Conservation (phyloP, 2,329 filamentous ascomycete genomes). For the Fusarium zealandicum region DNA sequence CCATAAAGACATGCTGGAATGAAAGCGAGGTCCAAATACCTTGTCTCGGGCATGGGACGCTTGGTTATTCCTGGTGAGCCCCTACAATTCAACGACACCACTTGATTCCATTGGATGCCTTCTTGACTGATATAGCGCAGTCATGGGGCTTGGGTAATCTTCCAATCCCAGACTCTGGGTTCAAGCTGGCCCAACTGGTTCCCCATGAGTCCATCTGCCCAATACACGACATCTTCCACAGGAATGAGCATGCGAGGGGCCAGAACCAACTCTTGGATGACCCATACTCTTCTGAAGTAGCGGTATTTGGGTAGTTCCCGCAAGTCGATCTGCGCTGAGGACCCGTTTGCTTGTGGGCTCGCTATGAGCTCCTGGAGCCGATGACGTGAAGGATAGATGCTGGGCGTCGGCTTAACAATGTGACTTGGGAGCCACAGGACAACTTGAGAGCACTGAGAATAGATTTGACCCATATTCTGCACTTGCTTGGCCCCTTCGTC, state of each 20-base stretch:
- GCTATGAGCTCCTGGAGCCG: neutral
- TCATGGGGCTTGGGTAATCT: neutral
- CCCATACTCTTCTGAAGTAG: slow-evolving; percentile 1
- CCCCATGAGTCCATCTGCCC: neutral
- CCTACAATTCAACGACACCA: neutral
- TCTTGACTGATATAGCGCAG: neutral
- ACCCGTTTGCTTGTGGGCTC: neutral
- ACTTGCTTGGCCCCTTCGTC: neutral
- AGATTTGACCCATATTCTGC: neutral
- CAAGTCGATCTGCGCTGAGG: neutral
- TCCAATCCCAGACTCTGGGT: neutral
- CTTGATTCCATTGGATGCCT: neutral
- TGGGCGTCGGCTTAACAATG: neutral
- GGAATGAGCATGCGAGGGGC: neutral
- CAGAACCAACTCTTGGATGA: neutral
- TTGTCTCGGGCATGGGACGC: neutral
- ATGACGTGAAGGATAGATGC: neutral
- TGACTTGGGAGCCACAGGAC: neutral
- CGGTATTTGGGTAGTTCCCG: neutral
- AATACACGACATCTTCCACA: neutral
- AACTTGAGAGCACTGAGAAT: neutral
- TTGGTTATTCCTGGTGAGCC: neutral
- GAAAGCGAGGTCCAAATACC: neutral
- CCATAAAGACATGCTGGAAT: neutral
- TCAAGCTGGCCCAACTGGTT: too few species aligned